Base-by-base conservation (phyloP, 75 land plant species). In the Pinus taeda region DNA sequence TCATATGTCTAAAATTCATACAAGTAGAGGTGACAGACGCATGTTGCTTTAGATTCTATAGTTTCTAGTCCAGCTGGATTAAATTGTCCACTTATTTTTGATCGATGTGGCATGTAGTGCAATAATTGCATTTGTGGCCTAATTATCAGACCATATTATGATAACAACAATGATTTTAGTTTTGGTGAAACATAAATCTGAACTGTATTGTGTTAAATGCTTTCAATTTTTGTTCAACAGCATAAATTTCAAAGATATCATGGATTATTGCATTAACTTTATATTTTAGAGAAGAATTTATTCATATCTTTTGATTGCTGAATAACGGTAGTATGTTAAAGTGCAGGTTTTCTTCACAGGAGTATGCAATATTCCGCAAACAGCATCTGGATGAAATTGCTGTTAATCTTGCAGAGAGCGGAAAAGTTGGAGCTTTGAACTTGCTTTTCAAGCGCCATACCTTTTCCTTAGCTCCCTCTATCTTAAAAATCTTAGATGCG, bases 381-480 rank as follows among this genome's bases (percentile, higher is more conserved):
- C 30, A 71, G 49, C 81, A 84, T 67, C 82, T 95, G 7, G 73
- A 75, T 33, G 79, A 84, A 83, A 88, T 91, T 70, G 96, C 92
- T 29, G 17, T 87, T 22, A 75, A 57, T 29, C 90, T 93, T 78
- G 98, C 99, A 59, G 94, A 90, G 77, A 80, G 77, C 71, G 98
- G 99, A 66, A 95, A 93, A 78, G 90, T 91, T 82, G 99, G 99
- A 70, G 92, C 99, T 60, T 78, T 97, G 12, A 91, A 88, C 71
- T 85, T 97, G 62, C 90, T 97, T 20, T 92, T 92, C 71, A 95
- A 95, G 86, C 93, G 99, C 12, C 99, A 97, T 79, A 85, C 77
- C 49, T 93, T 88, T 85, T 85, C 99, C 3, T 76, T 97, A 71
- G 76, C 91, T 60, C 86, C 92, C 33, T 81, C 11, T n/a, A 80